phyloP scores from a whole-genome alignment of 257 asterid species.

The Voacanga thouarsii region DNA sequence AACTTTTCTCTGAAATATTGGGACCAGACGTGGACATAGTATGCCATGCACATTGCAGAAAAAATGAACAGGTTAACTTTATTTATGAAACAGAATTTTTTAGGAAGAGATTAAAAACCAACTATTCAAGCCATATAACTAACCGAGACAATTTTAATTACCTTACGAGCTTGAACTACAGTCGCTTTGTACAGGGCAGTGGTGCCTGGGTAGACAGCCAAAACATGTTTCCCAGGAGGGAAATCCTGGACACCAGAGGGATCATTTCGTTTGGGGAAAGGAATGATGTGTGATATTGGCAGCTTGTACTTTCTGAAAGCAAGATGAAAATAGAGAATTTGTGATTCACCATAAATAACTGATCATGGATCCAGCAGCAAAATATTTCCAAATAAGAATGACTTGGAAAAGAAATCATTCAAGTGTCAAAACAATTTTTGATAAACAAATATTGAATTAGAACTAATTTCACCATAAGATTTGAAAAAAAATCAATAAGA shows the following conservation, averaged over 20 bases:
- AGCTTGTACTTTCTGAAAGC: slow-evolving; percentile 85
- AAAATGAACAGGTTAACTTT: slow-evolving; percentile 32
- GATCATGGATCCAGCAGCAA: neutral
- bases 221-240: slow-evolving; percentile 79
- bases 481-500: neutral
- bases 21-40: slow-evolving; percentile 23
- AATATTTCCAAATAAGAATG: neutral
- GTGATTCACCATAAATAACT: neutral
- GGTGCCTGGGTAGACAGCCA: slow-evolving; percentile 97
- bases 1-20: slow-evolving; percentile 62
- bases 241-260: slow-evolving; percentile 67
- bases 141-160: slow-evolving; percentile 18
- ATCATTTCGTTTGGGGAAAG: slow-evolving; percentile 80
- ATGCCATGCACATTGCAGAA: slow-evolving; percentile 24
- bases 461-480: neutral
- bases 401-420: neutral
- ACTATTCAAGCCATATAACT: neutral
- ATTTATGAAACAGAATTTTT: neutral
- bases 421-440: neutral
- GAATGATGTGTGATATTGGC: slow-evolving; percentile 85
- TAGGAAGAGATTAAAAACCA: neutral
- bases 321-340: slow-evolving; percentile 12
- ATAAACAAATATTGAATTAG: neutral
- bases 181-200: slow-evolving; percentile 96
- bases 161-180: slow-evolving; percentile 88